These are phyloP conservation scores for Dissophora globulifera DNA, from an alignment of 192 early-diverging fungal species.

Conservation along the genomic window DNA sequence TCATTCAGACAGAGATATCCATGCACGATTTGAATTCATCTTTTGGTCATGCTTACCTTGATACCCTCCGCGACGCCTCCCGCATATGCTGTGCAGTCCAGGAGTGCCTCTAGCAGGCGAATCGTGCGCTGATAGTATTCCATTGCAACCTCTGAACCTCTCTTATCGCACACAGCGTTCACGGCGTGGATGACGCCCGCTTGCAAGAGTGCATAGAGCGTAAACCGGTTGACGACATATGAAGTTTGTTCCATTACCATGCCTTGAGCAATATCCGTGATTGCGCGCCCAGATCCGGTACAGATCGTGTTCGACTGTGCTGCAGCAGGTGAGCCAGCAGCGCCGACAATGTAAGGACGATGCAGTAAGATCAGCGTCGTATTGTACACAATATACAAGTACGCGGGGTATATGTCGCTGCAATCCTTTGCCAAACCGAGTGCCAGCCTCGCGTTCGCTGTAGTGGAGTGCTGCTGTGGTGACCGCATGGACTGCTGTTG, in stretches of 20 bases:
- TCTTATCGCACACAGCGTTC: constrained; percentile 45
- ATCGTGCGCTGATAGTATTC: constrained; percentile 44
- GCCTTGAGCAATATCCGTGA: constrained; percentile 46
- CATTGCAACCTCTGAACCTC: constrained; percentile 42
- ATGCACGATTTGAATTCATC: no score
- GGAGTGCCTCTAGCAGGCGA: constrained; percentile 21
- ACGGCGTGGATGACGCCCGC: constrained; percentile 47
- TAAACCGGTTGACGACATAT: constrained; percentile 41
- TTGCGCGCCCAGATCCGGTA: constrained; percentile 42
- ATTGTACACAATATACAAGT: constrained; percentile 54
- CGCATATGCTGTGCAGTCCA: constrained; percentile 19
- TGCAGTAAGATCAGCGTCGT: constrained; percentile 59
- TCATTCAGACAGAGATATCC: neutral
- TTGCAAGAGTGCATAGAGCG: constrained; percentile 47
- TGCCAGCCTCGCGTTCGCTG: no score
- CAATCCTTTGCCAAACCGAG: constrained; percentile 8
- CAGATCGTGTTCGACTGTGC: constrained; percentile 52
- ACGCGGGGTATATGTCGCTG: constrained; percentile 43
- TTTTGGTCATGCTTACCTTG: constrained; percentile 28
- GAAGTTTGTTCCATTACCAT: constrained; percentile 35
- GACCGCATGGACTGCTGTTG: constrained; percentile 10
- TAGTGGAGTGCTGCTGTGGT: neutral
- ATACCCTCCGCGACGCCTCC: constrained; percentile 50
- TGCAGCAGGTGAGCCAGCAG: constrained; percentile 42
- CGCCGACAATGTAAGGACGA: constrained; percentile 61